A percentile compares a stretch with the other conserved stretches of the same genome.
Conservation (phyloP, 345 rosid species). For the Turnera subulata region DNA sequence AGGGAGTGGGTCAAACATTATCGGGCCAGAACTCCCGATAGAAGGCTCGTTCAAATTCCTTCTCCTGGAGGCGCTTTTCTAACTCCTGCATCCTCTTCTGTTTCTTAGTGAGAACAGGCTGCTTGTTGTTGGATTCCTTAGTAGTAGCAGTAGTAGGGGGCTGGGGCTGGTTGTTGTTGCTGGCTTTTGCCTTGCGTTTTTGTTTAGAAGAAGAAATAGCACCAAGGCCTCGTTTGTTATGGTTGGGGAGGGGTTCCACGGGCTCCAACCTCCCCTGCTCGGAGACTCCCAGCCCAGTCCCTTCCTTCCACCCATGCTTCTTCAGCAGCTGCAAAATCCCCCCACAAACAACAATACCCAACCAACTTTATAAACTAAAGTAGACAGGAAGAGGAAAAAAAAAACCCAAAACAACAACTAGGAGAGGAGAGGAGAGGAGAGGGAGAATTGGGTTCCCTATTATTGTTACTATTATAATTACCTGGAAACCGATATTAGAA, state of each 20-base stretch:
- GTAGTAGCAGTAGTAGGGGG: slow-evolving; percentile 40
- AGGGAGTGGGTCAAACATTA: slow-evolving; percentile 49
- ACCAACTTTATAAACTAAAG: too few relatives aligned
- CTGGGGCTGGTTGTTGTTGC: slow-evolving; percentile 40
- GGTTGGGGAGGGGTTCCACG: slow-evolving; percentile 45
- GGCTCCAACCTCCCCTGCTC: slow-evolving; percentile 94
- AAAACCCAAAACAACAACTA: too few relatives aligned
- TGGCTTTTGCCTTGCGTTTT: too few relatives aligned
- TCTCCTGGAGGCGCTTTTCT: slow-evolving; percentile 57
- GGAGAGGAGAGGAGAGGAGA: too few relatives aligned
- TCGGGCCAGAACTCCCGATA: slow-evolving; percentile 93
- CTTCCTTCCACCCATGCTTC: slow-evolving; percentile 99
- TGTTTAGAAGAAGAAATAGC: slow-evolving; percentile 25
- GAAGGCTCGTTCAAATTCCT: slow-evolving; percentile 77
- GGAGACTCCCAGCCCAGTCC: slow-evolving; percentile 73
- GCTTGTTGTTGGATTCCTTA: slow-evolving; percentile 22
- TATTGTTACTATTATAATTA: too few relatives aligned
- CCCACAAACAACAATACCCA: neutral
- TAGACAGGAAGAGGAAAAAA: neutral
- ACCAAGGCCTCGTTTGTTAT: slow-evolving; percentile 78
- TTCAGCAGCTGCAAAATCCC: slow-evolving; percentile 54
- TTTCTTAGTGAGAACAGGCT: slow-evolving; percentile 57
- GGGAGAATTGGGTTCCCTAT: too few relatives aligned
- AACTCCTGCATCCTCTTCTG: slow-evolving; percentile 63
- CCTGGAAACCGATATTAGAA: slow-evolving; percentile 78